Percentiles rank a stretch among this genome's conserved stretches.
These are phyloP conservation scores for Apiospora phragmitis DNA, from an alignment of 2,329 filamentous ascomycete genomes.

Conservation along the genomic window DNA sequence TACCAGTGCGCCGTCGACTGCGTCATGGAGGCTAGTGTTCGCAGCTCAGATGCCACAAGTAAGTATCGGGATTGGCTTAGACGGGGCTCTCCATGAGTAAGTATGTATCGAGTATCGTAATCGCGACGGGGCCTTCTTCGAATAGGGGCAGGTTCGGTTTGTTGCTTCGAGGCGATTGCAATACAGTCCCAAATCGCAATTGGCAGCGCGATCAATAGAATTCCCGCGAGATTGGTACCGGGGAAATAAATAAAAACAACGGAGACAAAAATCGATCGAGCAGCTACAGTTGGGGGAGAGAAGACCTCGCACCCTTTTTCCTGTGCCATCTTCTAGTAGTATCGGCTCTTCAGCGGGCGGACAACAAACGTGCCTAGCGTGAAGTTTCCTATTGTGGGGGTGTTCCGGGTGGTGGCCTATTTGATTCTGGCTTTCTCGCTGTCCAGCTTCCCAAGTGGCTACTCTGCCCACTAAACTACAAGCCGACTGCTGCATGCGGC, in stretches of 20 bases:
- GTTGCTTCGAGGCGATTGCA: not conserved
- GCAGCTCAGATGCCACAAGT: conserved; percentile 15
- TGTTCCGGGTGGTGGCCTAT: not conserved
- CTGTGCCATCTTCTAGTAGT: not conserved
- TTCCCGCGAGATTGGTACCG: not conserved
- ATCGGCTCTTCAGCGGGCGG: conserved; percentile 5
- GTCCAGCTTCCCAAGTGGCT: not conserved
- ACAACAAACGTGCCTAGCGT: not conserved
- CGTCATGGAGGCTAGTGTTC: conserved; percentile 27
- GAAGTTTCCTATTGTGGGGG: not conserved
- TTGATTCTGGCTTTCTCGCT: not conserved
- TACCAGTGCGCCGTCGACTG: conserved; percentile 27
- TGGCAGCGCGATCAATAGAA: not conserved
- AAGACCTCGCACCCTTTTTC: not conserved
- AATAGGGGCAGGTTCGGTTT: not conserved
- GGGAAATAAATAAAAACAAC: not conserved
- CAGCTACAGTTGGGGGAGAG: not conserved
- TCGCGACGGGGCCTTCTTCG: not conserved
- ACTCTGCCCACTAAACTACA: not conserved
- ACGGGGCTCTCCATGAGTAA: conserved; percentile 21
- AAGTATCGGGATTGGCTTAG: conserved; percentile 12
- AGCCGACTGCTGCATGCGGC: not conserved
- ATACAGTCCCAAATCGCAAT: not conserved
- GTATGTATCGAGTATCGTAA: conserved; percentile 13
- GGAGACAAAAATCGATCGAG: not conserved